Evolutionary conservation across 352 stramenopile genomes (phyloP).

Genomic region (Globisporangium sylvaticum): DNA sequence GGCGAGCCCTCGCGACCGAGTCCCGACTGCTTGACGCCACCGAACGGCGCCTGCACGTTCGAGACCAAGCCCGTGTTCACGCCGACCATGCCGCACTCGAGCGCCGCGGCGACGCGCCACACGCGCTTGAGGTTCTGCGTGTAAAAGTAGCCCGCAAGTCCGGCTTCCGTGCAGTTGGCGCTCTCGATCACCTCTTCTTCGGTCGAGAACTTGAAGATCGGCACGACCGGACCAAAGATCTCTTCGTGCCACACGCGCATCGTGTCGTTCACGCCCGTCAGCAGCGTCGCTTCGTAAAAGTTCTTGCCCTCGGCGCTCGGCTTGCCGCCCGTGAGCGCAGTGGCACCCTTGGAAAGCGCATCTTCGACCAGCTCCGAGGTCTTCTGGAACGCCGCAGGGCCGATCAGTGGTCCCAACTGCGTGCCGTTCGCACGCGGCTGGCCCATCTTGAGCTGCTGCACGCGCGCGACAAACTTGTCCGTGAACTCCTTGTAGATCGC

Average conservation of each 20-base stretch:
- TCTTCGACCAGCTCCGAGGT: conserved; percentile 84
- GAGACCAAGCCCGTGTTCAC: conserved; percentile 92
- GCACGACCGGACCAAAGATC: conserved; percentile 95
- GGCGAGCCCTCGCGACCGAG: conserved; percentile 87
- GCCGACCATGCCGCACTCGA: conserved; percentile 95
- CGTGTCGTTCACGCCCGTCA: conserved; percentile 74
- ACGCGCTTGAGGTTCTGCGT: conserved; percentile 87
- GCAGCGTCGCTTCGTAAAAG: conserved; percentile 94
- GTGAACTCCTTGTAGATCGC: conserved; percentile 93
- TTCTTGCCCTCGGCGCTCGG: conserved; percentile 54
- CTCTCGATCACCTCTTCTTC: conserved; percentile 94
- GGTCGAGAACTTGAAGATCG: conserved; percentile 90
- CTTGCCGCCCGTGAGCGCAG: conserved; percentile 78
- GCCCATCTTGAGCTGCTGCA: conserved; percentile 89
- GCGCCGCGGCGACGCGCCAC: conserved; percentile 76
- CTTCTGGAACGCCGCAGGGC: conserved; percentile 83
- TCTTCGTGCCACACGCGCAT: conserved; percentile 92
- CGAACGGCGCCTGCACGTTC: conserved; percentile 86
- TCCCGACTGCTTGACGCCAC: conserved; percentile 87
- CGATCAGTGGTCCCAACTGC: conserved; percentile 95
- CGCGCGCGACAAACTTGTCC: conserved; percentile 59
- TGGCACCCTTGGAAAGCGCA: conserved; percentile 90
- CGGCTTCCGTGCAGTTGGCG: conserved; percentile 91
- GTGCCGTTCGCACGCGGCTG: conserved; percentile 65
- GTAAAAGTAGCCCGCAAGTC: conserved; percentile 95